phyloP scores from a whole-genome alignment of 164 flowering plant species.

The Magnolia changhungtana region DNA sequence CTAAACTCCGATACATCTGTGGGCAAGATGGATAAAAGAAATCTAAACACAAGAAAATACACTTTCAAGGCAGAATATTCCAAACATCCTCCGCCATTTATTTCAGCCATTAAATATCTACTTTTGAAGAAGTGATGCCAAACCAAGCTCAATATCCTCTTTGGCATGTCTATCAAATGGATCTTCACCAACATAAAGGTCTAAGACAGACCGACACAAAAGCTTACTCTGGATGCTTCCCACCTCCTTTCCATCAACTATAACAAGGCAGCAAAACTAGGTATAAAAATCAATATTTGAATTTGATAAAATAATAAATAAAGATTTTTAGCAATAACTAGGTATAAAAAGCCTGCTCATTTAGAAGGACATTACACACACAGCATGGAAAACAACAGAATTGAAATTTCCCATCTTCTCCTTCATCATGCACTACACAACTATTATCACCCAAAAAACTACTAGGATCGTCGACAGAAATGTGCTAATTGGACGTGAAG shows the following conservation, averaged over 20 bases:
- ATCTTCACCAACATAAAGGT: conserved; percentile 80
- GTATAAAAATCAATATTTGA: not conserved
- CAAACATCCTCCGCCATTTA: conserved; percentile 1
- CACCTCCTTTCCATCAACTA: conserved; percentile 84
- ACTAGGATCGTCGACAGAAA: too few species aligned
- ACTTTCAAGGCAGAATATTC: not conserved
- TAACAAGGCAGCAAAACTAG: conserved; percentile 8
- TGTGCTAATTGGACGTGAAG: too few species aligned
- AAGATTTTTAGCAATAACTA: not conserved
- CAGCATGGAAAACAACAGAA: not conserved
- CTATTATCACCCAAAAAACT: too few species aligned
- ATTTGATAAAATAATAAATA: not conserved
- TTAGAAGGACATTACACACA: not conserved
- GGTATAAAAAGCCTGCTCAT: not conserved
- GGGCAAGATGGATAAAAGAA: too few species aligned
- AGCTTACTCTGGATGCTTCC: conserved; percentile 82
- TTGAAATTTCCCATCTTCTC: not conserved
- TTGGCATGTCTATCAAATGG: conserved; percentile 77
- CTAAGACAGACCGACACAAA: conserved; percentile 69
- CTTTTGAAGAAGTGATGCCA: conserved; percentile 49
- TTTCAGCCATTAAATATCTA: conserved; percentile 18
- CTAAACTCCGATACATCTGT: too few species aligned
- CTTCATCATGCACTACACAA: not conserved
- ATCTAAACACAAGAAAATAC: not conserved
- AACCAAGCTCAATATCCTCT: conserved; percentile 53